Evolutionary conservation across 2,329 filamentous ascomycete species (phyloP), one percentile per base, ranked within the genome.

Genomic region (Zymoseptoria crescenta): DNA sequence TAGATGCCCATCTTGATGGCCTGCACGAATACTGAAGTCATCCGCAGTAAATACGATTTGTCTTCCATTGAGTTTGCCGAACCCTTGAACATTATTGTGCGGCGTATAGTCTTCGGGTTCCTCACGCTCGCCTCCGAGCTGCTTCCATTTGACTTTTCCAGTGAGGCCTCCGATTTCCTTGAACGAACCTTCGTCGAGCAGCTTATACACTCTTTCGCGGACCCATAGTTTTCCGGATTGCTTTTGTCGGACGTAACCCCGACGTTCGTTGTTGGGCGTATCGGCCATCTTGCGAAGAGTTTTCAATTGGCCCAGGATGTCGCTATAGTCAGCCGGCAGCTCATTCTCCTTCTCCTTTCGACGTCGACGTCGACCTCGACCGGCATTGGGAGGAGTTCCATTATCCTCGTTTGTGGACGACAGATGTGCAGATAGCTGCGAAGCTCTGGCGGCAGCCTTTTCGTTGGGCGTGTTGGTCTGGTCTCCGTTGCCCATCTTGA

Each of bases 151-250:
- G 8, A 85, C 83, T 0, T 79, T 81, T 4, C 84, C 84, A 1
- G 81, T 81, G 0, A 84, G 76, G 50, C 80, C 83, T 0, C 84
- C 84, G 6, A 87, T 78, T 70, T 87, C 84, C 19, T 76, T 74
- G 62, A 86, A 85, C 24, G 75, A 80, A 2, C 75, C 79, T 1
- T 73, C 65, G 59, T 87, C 83, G 9, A 87, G 75, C n/a, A 87
- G 74, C 30, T 79, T 74, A 4, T 81, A 76, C 19, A 87, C 80
- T 2, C 84, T 76, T 65, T 87, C 83, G 21, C 83, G 79, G 0
- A 86, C 83, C 83, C 83, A 86, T 19, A 87, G 76, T 69, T 87
- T 87, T 1, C 84, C 84, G 2, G 82, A 79, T 70, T 83, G 76
- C 63, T 84, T 85, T 68, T 87, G 84, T 4, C 82, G 79, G n/a